Base-by-base conservation (phyloP, 305 asterid genomes). In the Fraxinus nigra region DNA sequence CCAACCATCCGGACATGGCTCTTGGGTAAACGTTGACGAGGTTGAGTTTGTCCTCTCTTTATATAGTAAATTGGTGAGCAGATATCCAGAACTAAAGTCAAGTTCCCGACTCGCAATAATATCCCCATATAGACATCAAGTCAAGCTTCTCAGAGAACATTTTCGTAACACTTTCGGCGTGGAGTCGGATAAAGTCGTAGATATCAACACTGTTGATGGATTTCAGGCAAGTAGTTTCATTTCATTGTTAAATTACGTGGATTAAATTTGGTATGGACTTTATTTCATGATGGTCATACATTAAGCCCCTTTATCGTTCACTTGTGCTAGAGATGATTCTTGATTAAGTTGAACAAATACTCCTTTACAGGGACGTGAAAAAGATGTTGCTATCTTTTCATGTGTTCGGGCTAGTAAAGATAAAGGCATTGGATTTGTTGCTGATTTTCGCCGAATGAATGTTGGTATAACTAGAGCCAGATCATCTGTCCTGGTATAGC, bases 381-480 rank as follows among this genome's bases (percentile, higher is more conserved):
- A 97, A 85, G 98, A 94, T 78, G 93, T 97, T 48, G 98, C 97
- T 34, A 97, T 97, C 85, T 97, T 97, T 89, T 93, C 99, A 74
- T 97, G 98, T 87, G 99, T 97, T 81, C 92, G 98, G 78, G 91
- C 99, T 35, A 97, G 91, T 84, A 75, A 91, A 83, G 88, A 85
- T 80, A 72, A 38, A 84, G 87, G 96, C 88, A 97, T 97, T 84
- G 99, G 99, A 11, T 97, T 97, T 81, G 97, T 97, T 77, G 77
- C 92, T 83, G 98, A 97, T 92, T 94, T 85, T 85, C 92, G 99
- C 84, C 92, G 99, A 87, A 97, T 97, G 99, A 97, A 97, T 82
- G 99, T 97, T 59, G 99, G 98, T 83, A 93, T 97, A 72, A 97
- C 99, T 81, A 89, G 99, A 80, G 98, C 99, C 51, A 92, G 97